Percentiles rank a stretch among this genome's conserved stretches.
Evolutionary conservation across 441 rosid species (phyloP).

Genomic region (Raphanus hybrid): DNA sequence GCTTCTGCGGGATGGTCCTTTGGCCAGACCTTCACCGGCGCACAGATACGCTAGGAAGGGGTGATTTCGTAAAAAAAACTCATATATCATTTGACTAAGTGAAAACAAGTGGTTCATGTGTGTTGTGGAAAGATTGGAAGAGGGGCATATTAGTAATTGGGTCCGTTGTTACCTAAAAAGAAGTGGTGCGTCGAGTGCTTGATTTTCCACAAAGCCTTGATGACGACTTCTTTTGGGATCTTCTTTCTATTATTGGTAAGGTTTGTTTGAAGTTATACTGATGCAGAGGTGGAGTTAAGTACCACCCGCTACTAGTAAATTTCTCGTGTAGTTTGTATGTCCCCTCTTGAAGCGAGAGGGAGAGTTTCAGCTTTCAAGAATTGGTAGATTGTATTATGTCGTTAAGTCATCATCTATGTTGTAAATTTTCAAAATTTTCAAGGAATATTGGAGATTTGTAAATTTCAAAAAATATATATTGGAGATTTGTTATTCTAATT

Average conservation of each 20-base stretch:
- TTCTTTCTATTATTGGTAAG: constrained; percentile 22
- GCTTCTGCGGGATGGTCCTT: constrained; percentile 69
- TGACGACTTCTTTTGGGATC: constrained; percentile 22
- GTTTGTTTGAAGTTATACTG: constrained; percentile 21
- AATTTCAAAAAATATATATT: too few relatives aligned
- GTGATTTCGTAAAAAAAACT: neutral
- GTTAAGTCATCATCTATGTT: constrained; percentile 20
- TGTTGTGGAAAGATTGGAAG: constrained; percentile 13
- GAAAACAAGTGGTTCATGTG: constrained; percentile 23
- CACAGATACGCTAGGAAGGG: constrained; percentile 56
- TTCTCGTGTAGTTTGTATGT: constrained; percentile 7
- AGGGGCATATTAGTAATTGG: constrained; percentile 31
- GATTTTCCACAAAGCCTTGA: constrained; percentile 28
- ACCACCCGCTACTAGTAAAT: constrained; percentile 43
- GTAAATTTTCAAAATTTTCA: constrained; percentile 20
- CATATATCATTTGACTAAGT: neutral
- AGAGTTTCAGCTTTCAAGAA: constrained; percentile 27
- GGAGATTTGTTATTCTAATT: too few relatives aligned
- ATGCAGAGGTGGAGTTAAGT: constrained; percentile 44
- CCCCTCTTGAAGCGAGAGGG: constrained; percentile 30
- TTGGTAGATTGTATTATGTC: constrained; percentile 1
- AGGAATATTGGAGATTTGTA: constrained; percentile 13
- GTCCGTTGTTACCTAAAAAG: constrained; percentile 21
- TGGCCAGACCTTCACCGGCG: constrained; percentile 82
- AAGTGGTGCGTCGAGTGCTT: constrained; percentile 39